Evolutionary conservation across 345 rosid genomes (phyloP).

Genomic region (Geranium rotundifolium): DNA sequence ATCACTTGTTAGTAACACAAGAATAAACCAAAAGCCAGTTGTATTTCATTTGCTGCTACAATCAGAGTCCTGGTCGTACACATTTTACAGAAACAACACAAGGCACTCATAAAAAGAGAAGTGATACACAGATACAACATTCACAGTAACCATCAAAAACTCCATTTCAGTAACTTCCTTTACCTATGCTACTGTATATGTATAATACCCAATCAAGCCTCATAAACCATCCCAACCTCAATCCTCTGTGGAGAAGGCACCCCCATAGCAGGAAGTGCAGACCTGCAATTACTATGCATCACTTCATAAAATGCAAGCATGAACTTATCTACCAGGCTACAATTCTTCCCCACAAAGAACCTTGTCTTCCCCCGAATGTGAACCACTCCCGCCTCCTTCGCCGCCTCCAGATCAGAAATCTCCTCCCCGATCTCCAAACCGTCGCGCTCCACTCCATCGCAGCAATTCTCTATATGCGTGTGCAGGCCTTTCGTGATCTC

Average conservation of each 20-base stretch:
- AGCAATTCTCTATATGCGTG: conserved; percentile 16
- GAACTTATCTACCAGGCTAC: conserved; percentile 37
- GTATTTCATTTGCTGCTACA: too few species aligned
- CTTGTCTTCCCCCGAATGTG: conserved; percentile 57
- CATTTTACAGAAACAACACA: too few species aligned
- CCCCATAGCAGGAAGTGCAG: conserved; percentile 50
- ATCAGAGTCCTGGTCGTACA: too few species aligned
- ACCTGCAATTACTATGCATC: conserved; percentile 48
- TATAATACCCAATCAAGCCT: conserved; percentile 22
- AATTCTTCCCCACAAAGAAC: conserved; percentile 32
- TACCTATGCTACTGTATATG: too few species aligned
- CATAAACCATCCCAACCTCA: conserved; percentile 60
- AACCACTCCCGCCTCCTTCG: conserved; percentile 34
- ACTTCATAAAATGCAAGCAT: conserved; percentile 51
- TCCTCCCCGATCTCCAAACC: conserved; percentile 20
- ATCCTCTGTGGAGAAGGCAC: conserved; percentile 35
- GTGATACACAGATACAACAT: too few species aligned
- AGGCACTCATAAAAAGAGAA: too few species aligned
- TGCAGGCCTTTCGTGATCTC: conserved; percentile 34
- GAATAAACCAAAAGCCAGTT: too few species aligned
- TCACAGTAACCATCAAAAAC: too few species aligned
- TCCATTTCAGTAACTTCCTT: too few species aligned
- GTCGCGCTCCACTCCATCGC: conserved; percentile 3
- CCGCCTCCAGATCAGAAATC: conserved; percentile 27
- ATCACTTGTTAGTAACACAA: too few species aligned